A percentile compares a stretch with the other conserved stretches of the same genome.
Evolutionary conservation across 225 moss, liverwort and hornwort species (phyloP).

Genomic region (Antitrichia curtipendula): DNA sequence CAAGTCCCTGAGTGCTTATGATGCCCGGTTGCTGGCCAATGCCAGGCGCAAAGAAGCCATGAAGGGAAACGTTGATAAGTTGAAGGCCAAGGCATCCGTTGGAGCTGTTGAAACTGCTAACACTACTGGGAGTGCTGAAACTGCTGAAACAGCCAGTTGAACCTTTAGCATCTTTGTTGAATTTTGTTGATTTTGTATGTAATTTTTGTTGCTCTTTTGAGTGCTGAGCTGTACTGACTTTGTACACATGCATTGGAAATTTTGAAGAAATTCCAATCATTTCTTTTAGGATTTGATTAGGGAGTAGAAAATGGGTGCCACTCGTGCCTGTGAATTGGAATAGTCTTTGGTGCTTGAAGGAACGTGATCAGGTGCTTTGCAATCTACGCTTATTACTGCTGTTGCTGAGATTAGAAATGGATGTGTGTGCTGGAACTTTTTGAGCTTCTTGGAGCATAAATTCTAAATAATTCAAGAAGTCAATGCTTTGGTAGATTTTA

Average conservation of each 20-base stretch:
- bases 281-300: not conserved
- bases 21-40: slow-evolving; percentile 68
- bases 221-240: not conserved
- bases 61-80: slow-evolving; percentile 37
- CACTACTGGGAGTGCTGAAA: not conserved
- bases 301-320: not conserved
- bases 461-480: not conserved
- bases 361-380: not conserved
- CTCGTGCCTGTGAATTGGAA: not conserved
- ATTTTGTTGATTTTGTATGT: not conserved
- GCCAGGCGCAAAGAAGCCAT: slow-evolving; percentile 70
- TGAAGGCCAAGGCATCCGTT: slow-evolving; percentile 21
- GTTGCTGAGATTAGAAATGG: not conserved
- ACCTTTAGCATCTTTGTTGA: not conserved
- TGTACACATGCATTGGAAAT: not conserved
- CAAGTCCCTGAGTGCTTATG: slow-evolving; percentile 63
- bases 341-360: not conserved
- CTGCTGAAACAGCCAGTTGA: not conserved
- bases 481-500: not conserved
- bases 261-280: not conserved
- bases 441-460: not conserved
- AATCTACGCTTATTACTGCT: not conserved
- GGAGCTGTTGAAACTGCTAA: not conserved
- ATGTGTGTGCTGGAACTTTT: not conserved
- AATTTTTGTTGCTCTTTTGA: not conserved